Evolutionary conservation across 257 asterid species (phyloP).

Genomic region (Perilla frutescens): DNA sequence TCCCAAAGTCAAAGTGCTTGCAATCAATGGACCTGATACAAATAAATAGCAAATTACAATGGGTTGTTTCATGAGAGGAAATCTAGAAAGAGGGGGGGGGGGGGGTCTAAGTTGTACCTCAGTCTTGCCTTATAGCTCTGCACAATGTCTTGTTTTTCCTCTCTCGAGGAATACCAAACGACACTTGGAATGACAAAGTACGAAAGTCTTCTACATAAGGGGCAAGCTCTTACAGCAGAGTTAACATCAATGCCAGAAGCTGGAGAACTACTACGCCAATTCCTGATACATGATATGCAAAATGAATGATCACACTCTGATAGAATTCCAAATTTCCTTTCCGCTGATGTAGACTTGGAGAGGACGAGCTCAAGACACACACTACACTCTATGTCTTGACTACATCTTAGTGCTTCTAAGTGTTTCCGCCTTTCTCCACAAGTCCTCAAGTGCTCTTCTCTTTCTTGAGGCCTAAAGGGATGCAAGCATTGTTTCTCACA

Average conservation of each 20-base stretch:
- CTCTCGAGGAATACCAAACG: constrained; percentile 76
- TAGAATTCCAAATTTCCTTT: constrained; percentile 88
- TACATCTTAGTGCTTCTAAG: constrained; percentile 60
- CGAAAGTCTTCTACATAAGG: constrained; percentile 85
- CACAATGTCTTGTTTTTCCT: constrained; percentile 80
- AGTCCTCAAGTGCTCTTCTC: constrained; percentile 75
- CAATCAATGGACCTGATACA: constrained; percentile 88
- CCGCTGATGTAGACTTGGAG: constrained; percentile 72
- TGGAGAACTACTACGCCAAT: constrained; percentile 87
- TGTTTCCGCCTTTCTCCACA: constrained; percentile 74
- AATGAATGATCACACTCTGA: constrained; percentile 94
- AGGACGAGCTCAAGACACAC: constrained; percentile 94
- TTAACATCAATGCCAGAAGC: constrained; percentile 72
- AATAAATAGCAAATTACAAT: constrained; percentile 25
- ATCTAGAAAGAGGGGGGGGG: not conserved
- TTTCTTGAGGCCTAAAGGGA: constrained; percentile 83
- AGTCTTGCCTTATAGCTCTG: constrained; percentile 79
- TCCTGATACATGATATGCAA: constrained; percentile 90
- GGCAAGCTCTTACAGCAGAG: constrained; percentile 90
- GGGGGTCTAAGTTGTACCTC: constrained; percentile 50
- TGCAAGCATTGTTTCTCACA: constrained; percentile 85
- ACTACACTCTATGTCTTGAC: constrained; percentile 93
- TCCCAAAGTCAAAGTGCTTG: constrained; percentile 97
- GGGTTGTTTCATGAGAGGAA: constrained; percentile 1
- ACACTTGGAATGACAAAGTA: constrained; percentile 95